Evolutionary conservation across 2,329 filamentous ascomycete species (phyloP).

Genomic region (Acephala macrosclerotiorum): DNA sequence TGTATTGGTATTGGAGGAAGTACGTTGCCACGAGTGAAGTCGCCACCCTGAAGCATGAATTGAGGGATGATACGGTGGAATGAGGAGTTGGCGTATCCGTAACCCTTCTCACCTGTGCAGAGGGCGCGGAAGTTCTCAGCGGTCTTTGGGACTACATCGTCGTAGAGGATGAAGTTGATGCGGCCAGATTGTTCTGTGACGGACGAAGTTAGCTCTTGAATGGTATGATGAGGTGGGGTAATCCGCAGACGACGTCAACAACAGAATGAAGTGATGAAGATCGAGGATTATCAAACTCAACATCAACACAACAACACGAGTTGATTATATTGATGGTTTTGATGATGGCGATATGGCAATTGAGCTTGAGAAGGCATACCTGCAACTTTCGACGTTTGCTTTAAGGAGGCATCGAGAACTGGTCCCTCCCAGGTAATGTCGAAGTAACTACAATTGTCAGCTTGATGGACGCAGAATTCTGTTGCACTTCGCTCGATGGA

Average conservation of each 20-base stretch:
- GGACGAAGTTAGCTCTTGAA: conserved; percentile 36
- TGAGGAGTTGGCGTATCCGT: conserved; percentile 81
- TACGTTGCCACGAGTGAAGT: conserved; percentile 93
- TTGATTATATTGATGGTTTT: conserved; percentile 21
- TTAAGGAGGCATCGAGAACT: conserved; percentile 66
- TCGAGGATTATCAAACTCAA: background rate
- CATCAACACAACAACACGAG: background rate
- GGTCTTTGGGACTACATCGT: conserved; percentile 86
- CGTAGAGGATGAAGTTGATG: conserved; percentile 87
- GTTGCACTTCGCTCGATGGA: conserved; percentile 38
- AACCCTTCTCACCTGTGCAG: conserved; percentile 84
- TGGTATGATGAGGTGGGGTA: conserved; percentile 27
- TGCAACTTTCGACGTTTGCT: conserved; percentile 61
- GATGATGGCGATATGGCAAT: conserved; percentile 27
- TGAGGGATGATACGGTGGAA: conserved; percentile 94
- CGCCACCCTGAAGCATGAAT: conserved; percentile 97
- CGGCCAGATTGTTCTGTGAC: conserved; percentile 70
- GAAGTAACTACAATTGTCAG: conserved; percentile 64
- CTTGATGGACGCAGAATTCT: conserved; percentile 27
- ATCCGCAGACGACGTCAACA: conserved; percentile 31
- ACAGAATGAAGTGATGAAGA: conserved; percentile 27
- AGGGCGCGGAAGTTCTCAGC: conserved; percentile 95
- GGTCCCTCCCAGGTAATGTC: conserved; percentile 78
- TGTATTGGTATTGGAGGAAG: conserved; percentile 46
- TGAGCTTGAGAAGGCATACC: conserved; percentile 55